These are phyloP conservation scores for Remersonia thermophila DNA, from an alignment of 2,329 filamentous ascomycete species.

Conservation along the genomic window DNA sequence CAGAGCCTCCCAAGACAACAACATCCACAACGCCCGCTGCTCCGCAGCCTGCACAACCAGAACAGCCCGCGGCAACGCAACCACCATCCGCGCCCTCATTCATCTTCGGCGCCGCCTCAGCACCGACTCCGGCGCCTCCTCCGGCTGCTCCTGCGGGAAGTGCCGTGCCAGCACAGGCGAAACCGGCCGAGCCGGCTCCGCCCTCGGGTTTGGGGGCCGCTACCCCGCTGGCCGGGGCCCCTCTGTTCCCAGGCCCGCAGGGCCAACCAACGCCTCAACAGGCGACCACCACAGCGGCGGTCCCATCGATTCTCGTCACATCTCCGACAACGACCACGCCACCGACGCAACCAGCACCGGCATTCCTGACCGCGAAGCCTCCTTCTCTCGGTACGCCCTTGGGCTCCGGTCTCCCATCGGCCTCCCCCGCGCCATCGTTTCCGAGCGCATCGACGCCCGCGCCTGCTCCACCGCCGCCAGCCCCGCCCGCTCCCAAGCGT, in stretches of 20 bases:
- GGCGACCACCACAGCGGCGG: slow-evolving; percentile 4
- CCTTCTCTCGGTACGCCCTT: not conserved
- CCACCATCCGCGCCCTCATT: not conserved
- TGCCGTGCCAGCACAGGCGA: not conserved
- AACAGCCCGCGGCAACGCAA: not conserved
- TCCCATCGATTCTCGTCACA: slow-evolving; percentile 11
- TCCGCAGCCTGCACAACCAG: not conserved
- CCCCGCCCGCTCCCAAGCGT: slow-evolving; percentile 13
- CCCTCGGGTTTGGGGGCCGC: not conserved
- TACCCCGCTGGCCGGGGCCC: not conserved
- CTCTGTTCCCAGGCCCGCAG: slow-evolving; percentile 1
- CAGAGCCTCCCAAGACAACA: not conserved
- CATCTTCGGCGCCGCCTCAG: not conserved
- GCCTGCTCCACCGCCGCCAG: slow-evolving; percentile 6
- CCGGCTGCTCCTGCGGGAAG: not conserved
- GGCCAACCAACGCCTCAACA: slow-evolving; percentile 1
- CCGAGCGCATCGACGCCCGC: not conserved
- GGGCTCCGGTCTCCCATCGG: not conserved
- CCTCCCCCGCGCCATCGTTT: not conserved
- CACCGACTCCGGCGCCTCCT: not conserved
- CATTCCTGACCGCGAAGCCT: too few species aligned
- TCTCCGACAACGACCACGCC: slow-evolving; percentile 2
- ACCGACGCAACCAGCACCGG: too few species aligned
- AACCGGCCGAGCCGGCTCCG: not conserved
- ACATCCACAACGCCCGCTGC: not conserved